A percentile compares a stretch with the other conserved stretches of the same genome.
Evolutionary conservation across 306 rosid species (phyloP).

Genomic region (Gleditsia sinensis): DNA sequence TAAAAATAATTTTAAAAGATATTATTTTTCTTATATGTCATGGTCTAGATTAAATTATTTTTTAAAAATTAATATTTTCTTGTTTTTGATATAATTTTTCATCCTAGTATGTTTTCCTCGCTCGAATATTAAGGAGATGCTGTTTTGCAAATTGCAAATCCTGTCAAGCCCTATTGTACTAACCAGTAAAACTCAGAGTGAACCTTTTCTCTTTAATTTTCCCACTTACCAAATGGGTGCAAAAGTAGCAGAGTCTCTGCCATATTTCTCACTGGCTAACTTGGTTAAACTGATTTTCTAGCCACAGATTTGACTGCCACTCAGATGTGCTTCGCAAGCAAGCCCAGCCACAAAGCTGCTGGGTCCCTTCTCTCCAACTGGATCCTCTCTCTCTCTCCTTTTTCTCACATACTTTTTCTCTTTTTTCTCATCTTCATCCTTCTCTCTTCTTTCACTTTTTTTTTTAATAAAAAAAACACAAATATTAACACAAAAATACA

Average conservation of each 20-base stretch:
- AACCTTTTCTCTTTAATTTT: neutral
- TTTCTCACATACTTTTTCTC: too few relatives aligned
- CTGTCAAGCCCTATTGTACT: too few relatives aligned
- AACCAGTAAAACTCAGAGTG: neutral
- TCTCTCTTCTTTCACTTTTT: neutral
- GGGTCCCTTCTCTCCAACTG: conserved; percentile 28
- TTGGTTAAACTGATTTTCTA: conserved; percentile 30
- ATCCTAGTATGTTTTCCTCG: too few relatives aligned
- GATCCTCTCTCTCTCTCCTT: neutral
- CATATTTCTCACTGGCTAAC: conserved; percentile 20
- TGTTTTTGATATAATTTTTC: too few relatives aligned
- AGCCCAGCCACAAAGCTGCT: neutral
- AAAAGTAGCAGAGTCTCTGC: conserved; percentile 30
- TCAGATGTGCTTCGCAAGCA: conserved; percentile 26
- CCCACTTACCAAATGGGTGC: conserved; percentile 27
- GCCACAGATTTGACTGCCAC: conserved; percentile 37
- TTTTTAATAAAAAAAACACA: too few relatives aligned
- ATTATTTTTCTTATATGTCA: too few relatives aligned
- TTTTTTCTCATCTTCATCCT: neutral
- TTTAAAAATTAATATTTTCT: too few relatives aligned
- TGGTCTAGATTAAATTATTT: too few relatives aligned
- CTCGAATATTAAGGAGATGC: neutral
- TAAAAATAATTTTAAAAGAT: too few relatives aligned
- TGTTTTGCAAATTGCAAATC: too few relatives aligned
- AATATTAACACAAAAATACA: too few relatives aligned